phyloP scores from a whole-genome alignment of 345 rosid genomes.

The Streptanthus diversifolius region DNA sequence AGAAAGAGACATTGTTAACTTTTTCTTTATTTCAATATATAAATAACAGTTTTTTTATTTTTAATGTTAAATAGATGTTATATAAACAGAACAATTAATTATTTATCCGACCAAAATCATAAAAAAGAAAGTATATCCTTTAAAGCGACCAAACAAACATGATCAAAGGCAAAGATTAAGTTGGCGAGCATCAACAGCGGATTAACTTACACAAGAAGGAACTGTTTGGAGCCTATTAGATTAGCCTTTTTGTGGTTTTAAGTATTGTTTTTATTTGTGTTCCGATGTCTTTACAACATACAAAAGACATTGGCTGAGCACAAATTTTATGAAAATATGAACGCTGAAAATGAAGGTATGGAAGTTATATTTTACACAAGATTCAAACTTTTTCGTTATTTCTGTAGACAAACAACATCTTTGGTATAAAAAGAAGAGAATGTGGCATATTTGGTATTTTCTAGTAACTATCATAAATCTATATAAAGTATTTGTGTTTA shows the following conservation, averaged over 20 bases:
- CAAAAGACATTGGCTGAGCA: no score
- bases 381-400: no score
- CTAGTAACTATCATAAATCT: no score
- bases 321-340: no score
- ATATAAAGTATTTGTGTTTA: no score
- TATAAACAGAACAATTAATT: not conserved
- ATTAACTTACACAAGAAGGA: conserved; percentile 29
- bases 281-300: not conserved
- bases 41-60: not conserved
- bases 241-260: not conserved
- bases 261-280: not conserved
- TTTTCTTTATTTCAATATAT: not conserved
- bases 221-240: conserved; percentile 10
- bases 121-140: conserved; percentile 9
- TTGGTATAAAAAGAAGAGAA: not conserved
- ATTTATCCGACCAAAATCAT: conserved; percentile 9
- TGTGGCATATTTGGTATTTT: not conserved
- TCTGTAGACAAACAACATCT: not conserved
- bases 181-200: conserved; percentile 10
- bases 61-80: not conserved
- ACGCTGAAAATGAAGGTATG: no score
- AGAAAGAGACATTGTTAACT: not conserved
- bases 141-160: conserved; percentile 26
- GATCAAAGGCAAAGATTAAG: conserved; percentile 20
- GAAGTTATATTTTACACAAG: no score